Evolutionary conservation across 192 early-diverging fungal species (phyloP).

Genomic region (Podila horticola): DNA sequence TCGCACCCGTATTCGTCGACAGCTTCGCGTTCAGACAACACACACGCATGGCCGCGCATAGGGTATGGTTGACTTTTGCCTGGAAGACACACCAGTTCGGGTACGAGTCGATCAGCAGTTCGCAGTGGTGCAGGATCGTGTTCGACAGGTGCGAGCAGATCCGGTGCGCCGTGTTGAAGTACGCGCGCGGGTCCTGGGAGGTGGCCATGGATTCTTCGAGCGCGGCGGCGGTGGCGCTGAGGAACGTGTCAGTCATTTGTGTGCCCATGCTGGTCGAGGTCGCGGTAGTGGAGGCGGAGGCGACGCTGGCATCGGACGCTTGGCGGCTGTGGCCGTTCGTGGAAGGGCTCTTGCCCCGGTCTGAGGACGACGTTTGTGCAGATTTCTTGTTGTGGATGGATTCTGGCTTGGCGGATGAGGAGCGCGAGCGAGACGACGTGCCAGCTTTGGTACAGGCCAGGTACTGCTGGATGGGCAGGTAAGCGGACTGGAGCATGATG

Average conservation of each 20-base stretch:
- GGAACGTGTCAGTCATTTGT: too few species aligned
- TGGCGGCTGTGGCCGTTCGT: neutral
- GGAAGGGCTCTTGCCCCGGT: slow-evolving; percentile 9
- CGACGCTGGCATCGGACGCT: too few species aligned
- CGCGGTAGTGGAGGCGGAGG: too few species aligned
- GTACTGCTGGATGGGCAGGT: slow-evolving; percentile 40
- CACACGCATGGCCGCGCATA: slow-evolving; percentile 30
- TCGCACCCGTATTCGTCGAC: slow-evolving; percentile 20
- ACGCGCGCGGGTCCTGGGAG: neutral
- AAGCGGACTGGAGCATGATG: slow-evolving; percentile 46
- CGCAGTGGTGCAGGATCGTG: slow-evolving; percentile 41
- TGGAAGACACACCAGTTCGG: slow-evolving; percentile 47
- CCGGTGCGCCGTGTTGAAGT: slow-evolving; percentile 44
- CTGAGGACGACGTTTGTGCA: slow-evolving; percentile 11
- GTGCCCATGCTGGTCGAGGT: too few species aligned
- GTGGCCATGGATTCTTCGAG: too few species aligned
- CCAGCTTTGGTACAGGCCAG: neutral
- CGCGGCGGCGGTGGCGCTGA: too few species aligned
- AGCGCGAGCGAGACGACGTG: neutral
- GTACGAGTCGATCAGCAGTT: slow-evolving; percentile 37
- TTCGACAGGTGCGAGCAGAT: slow-evolving; percentile 47
- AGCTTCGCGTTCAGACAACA: slow-evolving; percentile 42
- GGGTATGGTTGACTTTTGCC: slow-evolving; percentile 28
- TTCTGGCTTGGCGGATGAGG: slow-evolving; percentile 17
- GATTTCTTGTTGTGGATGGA: slow-evolving; percentile 16